Conservation (phyloP, 2,329 filamentous ascomycete species). For the Colletotrichum scovillei region DNA sequence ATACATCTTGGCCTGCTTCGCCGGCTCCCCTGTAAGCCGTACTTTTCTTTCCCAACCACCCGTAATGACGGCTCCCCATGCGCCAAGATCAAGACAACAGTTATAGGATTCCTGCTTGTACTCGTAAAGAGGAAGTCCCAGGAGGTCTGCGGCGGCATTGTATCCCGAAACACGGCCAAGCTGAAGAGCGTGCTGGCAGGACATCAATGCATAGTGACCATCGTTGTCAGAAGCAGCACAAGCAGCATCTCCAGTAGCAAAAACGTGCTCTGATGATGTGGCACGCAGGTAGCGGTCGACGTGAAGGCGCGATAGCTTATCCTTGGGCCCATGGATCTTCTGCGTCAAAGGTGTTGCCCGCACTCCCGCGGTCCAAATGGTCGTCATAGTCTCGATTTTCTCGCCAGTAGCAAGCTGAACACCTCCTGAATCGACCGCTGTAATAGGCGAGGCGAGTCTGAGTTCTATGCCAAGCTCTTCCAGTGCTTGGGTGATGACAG, state of each 20-base stretch:
- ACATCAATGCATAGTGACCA: constrained; percentile 48
- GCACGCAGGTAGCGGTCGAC: constrained; percentile 46
- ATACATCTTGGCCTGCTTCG: constrained; percentile 46
- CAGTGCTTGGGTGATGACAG: constrained; percentile 46
- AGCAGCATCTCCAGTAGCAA: constrained; percentile 49
- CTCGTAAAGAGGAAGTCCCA: constrained; percentile 37
- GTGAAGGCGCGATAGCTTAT: constrained; percentile 42
- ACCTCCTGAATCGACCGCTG: constrained; percentile 39
- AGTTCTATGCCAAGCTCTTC: constrained; percentile 42
- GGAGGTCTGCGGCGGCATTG: constrained; percentile 48
- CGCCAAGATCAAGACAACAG: constrained; percentile 50
- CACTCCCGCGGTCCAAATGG: constrained; percentile 51
- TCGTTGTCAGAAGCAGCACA: constrained; percentile 39
- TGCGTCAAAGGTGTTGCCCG: constrained; percentile 45
- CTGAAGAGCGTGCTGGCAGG: constrained; percentile 51
- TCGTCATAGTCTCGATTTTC: constrained; percentile 46
- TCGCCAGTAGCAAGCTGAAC: constrained; percentile 45
- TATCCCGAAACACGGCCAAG: constrained; percentile 49
- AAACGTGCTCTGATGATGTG: constrained; percentile 38
- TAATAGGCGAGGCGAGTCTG: constrained; percentile 43
- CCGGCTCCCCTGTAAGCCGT: constrained; percentile 40
- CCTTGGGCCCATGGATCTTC: constrained; percentile 45
- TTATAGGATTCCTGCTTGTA: constrained; percentile 47
- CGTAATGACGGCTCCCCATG: constrained; percentile 43
- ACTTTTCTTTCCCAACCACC: constrained; percentile 47